Evolutionary conservation across 2,329 filamentous ascomycete species (phyloP).

Genomic region (Metarhizium guizhouense): DNA sequence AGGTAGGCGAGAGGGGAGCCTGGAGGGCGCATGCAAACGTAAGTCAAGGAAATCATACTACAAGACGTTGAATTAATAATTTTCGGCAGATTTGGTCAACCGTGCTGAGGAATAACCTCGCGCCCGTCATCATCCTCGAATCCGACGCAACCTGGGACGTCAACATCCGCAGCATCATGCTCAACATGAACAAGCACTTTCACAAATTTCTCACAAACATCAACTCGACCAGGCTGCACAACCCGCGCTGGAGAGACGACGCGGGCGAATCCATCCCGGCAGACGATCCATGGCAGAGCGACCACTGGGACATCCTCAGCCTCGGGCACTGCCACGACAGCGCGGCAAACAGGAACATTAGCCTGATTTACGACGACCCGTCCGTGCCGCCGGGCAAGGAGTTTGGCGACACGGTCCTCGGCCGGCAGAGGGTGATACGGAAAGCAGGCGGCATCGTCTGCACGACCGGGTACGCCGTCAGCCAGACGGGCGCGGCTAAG

Average conservation of each 20-base stretch:
- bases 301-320: not conserved
- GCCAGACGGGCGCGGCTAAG: slow-evolving; percentile 18
- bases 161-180: slow-evolving; percentile 15
- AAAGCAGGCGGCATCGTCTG: slow-evolving; percentile 14
- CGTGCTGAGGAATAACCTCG: slow-evolving; percentile 12
- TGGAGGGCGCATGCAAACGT: slow-evolving; percentile 20
- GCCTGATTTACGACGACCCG: slow-evolving; percentile 10
- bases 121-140: slow-evolving; percentile 17
- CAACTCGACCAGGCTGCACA: not conserved
- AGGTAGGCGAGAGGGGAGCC: slow-evolving; percentile 14
- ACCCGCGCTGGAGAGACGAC: not conserved
- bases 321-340: not conserved
- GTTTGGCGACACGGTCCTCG: slow-evolving; percentile 11
- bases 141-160: slow-evolving; percentile 20
- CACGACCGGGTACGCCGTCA: slow-evolving; percentile 19
- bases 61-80: no score
- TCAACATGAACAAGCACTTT: slow-evolving; percentile 9
- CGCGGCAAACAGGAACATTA: not conserved
- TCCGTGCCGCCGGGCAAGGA: slow-evolving; percentile 8
- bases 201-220: not conserved
- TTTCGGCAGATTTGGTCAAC: slow-evolving; percentile 16
- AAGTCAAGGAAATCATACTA: not conserved
- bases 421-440: slow-evolving; percentile 14
- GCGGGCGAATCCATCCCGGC: no score
- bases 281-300: not conserved